Base-by-base conservation (phyloP, 768 basidiomycete species). In the Cystobasidium tubakii region DNA sequence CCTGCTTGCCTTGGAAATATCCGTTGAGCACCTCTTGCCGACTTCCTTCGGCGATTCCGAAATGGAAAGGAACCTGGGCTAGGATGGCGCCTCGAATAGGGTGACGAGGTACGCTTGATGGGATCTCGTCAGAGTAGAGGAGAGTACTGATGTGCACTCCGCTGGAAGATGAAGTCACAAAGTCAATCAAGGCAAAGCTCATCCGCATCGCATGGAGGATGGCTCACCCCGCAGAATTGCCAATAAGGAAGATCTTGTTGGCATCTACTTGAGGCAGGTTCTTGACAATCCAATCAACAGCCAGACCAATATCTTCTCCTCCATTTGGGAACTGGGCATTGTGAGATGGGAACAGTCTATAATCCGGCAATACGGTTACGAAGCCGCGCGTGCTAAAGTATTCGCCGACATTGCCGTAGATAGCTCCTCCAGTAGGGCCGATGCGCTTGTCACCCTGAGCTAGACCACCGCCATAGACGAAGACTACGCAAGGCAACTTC, bases 401-500 rank as follows among this genome's bases (percentile, higher is more conserved):
- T 29, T 67, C 31, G 7, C 66, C 66, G 34, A 67, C 66, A 31
- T 67, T 67, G 43, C 42, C 42, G 27, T 67, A 67, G 23, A 67
- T 36, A 1, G 50, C 44, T 12, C 66, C 66, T 33, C 44, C 44
- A 3, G 50, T 43, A 3, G 66, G 66, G 53, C 23, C 63, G 21
- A 67, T 67, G 15, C 66, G 66, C 23, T 67, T 67, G 29, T 67
- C 66, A n/a, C 66, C 66, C 10, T 31, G n/a, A 25, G 46, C 50
- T 25, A 67, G 66, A 67, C 66, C 66, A 53, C 66, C 66, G 9
- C 66, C 66, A 54, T 67, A 67, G 6, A 53, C 29, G 29, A 67
- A 67, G n/a, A 67, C 25, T 23, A 67, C 46, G 25, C 39, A 43
- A 12, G 66, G 66, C 17, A 67, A 23, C 29, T 67, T 67, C 10